A percentile compares a stretch with the other conserved stretches of the same genome.
Evolutionary conservation across 805 yeast genomes (phyloP).

Genomic region (Komagataella pseudopastoris): DNA sequence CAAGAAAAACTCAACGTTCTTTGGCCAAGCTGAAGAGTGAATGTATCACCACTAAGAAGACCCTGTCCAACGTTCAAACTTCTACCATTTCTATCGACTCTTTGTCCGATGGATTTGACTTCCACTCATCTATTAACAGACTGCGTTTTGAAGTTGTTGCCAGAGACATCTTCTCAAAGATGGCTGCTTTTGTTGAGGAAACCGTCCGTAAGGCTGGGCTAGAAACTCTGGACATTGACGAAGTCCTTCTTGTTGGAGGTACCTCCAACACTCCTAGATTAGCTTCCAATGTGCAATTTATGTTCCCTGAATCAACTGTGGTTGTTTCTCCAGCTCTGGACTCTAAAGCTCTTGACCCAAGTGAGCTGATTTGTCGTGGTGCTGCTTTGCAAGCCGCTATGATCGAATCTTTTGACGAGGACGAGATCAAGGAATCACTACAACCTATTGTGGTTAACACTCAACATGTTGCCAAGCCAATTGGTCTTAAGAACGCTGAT

Average conservation of each 20-base stretch:
- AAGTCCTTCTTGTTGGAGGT: slow-evolving; percentile 88
- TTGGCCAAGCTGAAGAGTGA: slow-evolving; percentile 80
- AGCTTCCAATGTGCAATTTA: slow-evolving; percentile 52
- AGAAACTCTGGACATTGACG: slow-evolving; percentile 78
- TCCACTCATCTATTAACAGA: slow-evolving; percentile 87
- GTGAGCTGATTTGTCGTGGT: slow-evolving; percentile 85
- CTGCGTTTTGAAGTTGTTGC: slow-evolving; percentile 84
- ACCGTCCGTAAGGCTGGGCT: slow-evolving; percentile 72
- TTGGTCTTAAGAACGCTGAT: slow-evolving; percentile 69
- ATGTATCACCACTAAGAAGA: slow-evolving; percentile 75
- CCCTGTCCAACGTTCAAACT: slow-evolving; percentile 77
- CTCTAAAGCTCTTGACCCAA: slow-evolving; percentile 72
- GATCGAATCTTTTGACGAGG: slow-evolving; percentile 69
- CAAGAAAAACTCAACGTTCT: slow-evolving; percentile 71
- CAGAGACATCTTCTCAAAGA: slow-evolving; percentile 61
- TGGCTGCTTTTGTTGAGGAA: slow-evolving; percentile 63
- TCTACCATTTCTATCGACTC: slow-evolving; percentile 92
- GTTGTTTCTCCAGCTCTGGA: slow-evolving; percentile 69
- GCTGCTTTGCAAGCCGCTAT: slow-evolving; percentile 94
- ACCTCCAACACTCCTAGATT: slow-evolving; percentile 86
- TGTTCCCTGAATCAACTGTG: slow-evolving; percentile 73
- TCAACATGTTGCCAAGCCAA: slow-evolving; percentile 70
- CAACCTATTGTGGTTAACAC: slow-evolving; percentile 81
- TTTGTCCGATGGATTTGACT: slow-evolving; percentile 87
- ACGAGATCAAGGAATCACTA: slow-evolving; percentile 66